Evolutionary conservation across 2,329 filamentous ascomycete genomes (phyloP).

Genomic region (Trichoderma sp.): DNA sequence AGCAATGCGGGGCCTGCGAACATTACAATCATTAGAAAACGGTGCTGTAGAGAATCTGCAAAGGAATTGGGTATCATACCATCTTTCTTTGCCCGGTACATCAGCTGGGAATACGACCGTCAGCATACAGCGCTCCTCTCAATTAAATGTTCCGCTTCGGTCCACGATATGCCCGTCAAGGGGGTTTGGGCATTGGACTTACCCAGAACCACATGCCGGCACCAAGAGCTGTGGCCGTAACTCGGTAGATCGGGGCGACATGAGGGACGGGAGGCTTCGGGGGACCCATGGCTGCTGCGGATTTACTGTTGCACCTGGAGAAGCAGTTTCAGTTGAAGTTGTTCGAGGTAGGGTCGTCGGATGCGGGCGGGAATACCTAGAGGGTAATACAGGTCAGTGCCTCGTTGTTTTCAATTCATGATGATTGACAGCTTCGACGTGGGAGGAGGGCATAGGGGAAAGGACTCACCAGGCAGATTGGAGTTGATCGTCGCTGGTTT

Average conservation of each 20-base stretch:
- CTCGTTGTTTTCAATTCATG: neutral
- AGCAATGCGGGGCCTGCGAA: conserved; percentile 24
- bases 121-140: neutral
- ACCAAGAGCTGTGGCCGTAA: conserved; percentile 81
- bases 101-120: conserved; percentile 12
- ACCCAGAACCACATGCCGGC: conserved; percentile 53
- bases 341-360: neutral
- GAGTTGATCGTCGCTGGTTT: conserved; percentile 8
- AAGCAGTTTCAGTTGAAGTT: conserved; percentile 6
- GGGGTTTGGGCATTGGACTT: neutral
- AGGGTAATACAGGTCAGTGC: neutral
- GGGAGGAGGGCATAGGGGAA: neutral
- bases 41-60: neutral
- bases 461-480: conserved; percentile 9
- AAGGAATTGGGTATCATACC: conserved; percentile 7
- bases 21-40: conserved; percentile 1
- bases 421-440: neutral
- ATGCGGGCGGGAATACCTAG: neutral
- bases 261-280: conserved; percentile 51
- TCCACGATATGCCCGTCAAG: neutral
- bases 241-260: conserved; percentile 70
- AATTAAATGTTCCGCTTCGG: neutral
- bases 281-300: conserved; percentile 38
- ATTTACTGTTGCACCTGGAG: conserved; percentile 19
- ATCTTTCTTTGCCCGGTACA: conserved; percentile 30